Evolutionary conservation across 805 yeast species (phyloP).

Genomic region (Tetrapisispora arboricola): DNA sequence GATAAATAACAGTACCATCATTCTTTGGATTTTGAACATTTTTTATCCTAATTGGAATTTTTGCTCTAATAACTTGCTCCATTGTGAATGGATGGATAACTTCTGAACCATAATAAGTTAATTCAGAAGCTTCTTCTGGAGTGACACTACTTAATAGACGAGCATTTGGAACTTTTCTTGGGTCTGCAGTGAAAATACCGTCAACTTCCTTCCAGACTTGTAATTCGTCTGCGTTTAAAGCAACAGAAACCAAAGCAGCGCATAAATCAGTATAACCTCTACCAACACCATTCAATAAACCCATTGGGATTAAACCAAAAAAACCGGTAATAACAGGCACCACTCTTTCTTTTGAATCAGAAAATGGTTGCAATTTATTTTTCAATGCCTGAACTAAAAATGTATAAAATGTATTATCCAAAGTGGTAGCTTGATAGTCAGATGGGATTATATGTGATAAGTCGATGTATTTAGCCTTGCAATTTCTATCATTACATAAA

Average conservation of each 20-base stretch:
- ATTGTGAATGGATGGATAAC: conserved; percentile 98
- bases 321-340: conserved; percentile 94
- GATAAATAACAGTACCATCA: conserved; percentile 86
- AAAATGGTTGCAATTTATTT: conserved; percentile 35
- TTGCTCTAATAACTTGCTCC: conserved; percentile 96
- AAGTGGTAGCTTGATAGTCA: conserved; percentile 42
- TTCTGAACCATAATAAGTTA: conserved; percentile 95
- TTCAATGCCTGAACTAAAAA: conserved; percentile 45
- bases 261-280: conserved; percentile 97
- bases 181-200: conserved; percentile 98
- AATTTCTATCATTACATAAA: conserved; percentile 72
- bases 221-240: conserved; percentile 80
- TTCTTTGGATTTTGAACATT: conserved; percentile 94
- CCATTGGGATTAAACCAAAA: conserved; percentile 94
- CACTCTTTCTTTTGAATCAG: conserved; percentile 27
- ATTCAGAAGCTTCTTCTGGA: conserved; percentile 97
- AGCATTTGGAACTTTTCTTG: conserved; percentile 87
- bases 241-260: conserved; percentile 94
- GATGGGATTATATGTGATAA: conserved; percentile 62
- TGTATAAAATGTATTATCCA: conserved; percentile 58
- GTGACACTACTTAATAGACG: conserved; percentile 78
- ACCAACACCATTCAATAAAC: conserved; percentile 84
- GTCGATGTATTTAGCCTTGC: conserved; percentile 69
- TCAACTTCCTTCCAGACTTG: conserved; percentile 99
- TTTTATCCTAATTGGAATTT: conserved; percentile 92